A percentile compares a stretch with the other conserved stretches of the same genome.
Evolutionary conservation across 768 basidiomycete genomes (phyloP).

Genomic region (Omphalotus guepiniiformis): DNA sequence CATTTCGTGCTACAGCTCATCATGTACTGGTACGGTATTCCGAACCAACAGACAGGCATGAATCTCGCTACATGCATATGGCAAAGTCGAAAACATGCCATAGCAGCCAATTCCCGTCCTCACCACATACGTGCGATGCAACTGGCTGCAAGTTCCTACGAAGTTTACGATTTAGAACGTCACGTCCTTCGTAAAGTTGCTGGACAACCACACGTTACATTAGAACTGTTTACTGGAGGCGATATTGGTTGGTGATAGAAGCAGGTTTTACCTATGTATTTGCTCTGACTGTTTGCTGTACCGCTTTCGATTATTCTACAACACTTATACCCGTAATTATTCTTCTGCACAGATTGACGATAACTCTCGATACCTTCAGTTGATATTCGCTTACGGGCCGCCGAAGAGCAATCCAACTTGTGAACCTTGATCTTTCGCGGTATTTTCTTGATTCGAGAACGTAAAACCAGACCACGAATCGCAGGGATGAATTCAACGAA

Average conservation of each 20-base stretch:
- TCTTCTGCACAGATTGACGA: too few relatives aligned
- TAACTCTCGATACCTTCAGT: too few relatives aligned
- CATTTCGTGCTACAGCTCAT: constrained; percentile 49
- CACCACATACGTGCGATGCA: constrained; percentile 81
- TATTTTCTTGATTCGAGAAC: too few relatives aligned
- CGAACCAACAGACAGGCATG: constrained; percentile 66
- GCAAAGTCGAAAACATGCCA: constrained; percentile 83
- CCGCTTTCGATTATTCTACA: not conserved
- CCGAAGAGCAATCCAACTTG: too few relatives aligned
- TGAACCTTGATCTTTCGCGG: too few relatives aligned
- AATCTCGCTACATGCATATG: constrained; percentile 97
- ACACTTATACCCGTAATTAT: not conserved
- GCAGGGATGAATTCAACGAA: too few relatives aligned
- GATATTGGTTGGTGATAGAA: constrained; percentile 66
- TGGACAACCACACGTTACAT: constrained; percentile 52
- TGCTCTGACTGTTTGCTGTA: not conserved
- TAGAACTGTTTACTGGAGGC: constrained; percentile 57
- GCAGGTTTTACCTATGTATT: too few relatives aligned
- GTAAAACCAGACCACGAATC: too few relatives aligned
- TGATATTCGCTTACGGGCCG: too few relatives aligned
- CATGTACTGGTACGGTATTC: constrained; percentile 93
- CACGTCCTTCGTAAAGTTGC: constrained; percentile 63
- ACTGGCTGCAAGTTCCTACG: constrained; percentile 73
- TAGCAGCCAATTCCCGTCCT: constrained; percentile 74
- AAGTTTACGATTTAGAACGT: constrained; percentile 74